phyloP scores from a whole-genome alignment of 139 green algal genomes.

The Raphidocelis subcapitata region DNA sequence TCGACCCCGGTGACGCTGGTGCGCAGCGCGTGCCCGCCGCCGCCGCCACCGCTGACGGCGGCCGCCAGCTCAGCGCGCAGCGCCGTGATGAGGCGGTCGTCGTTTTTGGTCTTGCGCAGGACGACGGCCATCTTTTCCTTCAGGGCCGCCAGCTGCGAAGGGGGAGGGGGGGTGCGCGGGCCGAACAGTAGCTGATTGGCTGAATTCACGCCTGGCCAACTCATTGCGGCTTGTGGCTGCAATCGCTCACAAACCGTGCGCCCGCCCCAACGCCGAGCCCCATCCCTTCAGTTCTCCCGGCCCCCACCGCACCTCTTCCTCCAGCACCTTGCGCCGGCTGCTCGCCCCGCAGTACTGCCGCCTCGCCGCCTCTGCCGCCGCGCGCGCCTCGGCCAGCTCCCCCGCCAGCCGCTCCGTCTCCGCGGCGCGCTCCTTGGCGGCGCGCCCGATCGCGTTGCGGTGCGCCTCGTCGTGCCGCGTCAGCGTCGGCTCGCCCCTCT shows the following conservation, averaged over 20 bases:
- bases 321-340: slow-evolving; percentile 42
- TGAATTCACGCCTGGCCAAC: too few species aligned
- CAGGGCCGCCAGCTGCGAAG: slow-evolving; percentile 40
- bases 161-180: too few species aligned
- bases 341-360: slow-evolving; percentile 41
- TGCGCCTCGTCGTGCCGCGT: slow-evolving; percentile 34
- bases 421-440: slow-evolving; percentile 32
- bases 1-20: neutral
- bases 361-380: slow-evolving; percentile 20
- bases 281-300: too few species aligned
- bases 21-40: neutral
- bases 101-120: slow-evolving; percentile 61
- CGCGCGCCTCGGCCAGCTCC: slow-evolving; percentile 34
- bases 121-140: slow-evolving; percentile 57
- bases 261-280: too few species aligned
- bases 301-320: slow-evolving; percentile 38
- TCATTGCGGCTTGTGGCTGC: too few species aligned
- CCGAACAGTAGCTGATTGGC: too few species aligned
- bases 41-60: neutral
- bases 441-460: slow-evolving; percentile 42
- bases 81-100: slow-evolving; percentile 64
- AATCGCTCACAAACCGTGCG: too few species aligned
- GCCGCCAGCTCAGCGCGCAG: slow-evolving; percentile 35
- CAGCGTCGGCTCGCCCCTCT: neutral
- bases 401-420: slow-evolving; percentile 37